phyloP scores from a whole-genome alignment of 768 basidiomycete genomes.

The Plicaturopsis crispa region DNA sequence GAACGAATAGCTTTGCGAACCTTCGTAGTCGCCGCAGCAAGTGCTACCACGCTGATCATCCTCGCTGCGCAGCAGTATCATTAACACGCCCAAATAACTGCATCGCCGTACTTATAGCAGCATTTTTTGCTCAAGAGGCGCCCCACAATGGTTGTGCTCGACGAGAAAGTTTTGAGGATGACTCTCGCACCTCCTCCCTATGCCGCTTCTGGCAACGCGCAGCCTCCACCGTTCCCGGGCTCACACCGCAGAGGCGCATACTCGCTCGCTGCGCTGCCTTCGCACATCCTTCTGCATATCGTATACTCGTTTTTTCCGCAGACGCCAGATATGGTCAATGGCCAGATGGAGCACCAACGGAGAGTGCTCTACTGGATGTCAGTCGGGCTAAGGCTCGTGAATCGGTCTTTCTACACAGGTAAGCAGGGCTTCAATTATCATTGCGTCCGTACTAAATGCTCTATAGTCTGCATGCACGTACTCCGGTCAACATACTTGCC shows the following conservation, averaged over 20 bases:
- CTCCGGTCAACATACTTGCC: constrained; percentile 70
- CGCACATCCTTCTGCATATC: constrained; percentile 62
- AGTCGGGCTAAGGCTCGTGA: constrained; percentile 54
- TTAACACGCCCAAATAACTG: too few species aligned
- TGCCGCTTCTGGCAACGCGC: constrained; percentile 11
- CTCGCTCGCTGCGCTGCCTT: constrained; percentile 33
- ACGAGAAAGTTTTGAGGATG: constrained; percentile 30
- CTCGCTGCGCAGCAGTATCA: too few species aligned
- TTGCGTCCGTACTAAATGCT: constrained; percentile 3
- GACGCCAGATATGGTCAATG: constrained; percentile 28
- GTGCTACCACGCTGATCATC: too few species aligned
- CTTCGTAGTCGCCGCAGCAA: too few species aligned
- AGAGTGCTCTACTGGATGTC: constrained; percentile 69
- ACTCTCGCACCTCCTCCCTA: constrained; percentile 31
- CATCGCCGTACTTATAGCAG: too few species aligned
- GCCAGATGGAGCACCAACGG: constrained; percentile 44
- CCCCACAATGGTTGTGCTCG: constrained; percentile 35
- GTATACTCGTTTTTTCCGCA: constrained; percentile 60
- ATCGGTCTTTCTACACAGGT: constrained; percentile 64
- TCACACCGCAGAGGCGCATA: constrained; percentile 6
- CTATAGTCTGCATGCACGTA: constrained; percentile 70
- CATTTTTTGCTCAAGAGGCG: too few species aligned
- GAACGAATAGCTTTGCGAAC: too few species aligned
- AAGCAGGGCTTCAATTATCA: constrained; percentile 8
- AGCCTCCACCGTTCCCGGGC: constrained; percentile 28